Evolutionary conservation across 2,329 filamentous ascomycete species (phyloP), one percentile per base, ranked within the genome.

Genomic region (Pseudogymnoascus sp.): DNA sequence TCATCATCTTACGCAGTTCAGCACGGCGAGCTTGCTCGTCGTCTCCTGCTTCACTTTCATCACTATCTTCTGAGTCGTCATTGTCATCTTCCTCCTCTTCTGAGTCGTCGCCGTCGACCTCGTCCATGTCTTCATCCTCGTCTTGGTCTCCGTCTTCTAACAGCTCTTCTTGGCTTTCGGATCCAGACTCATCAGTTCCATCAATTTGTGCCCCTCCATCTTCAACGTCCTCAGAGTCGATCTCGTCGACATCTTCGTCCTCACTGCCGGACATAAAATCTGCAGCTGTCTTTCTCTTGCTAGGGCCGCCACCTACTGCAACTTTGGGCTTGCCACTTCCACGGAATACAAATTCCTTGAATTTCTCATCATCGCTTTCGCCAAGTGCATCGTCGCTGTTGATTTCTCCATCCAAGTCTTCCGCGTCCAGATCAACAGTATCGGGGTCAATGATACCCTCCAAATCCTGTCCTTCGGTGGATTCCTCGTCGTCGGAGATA

Each of bases 311-410:
- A n/a, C 72, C 74, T 61, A 68, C 68, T 61, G 69, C 70, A 14
- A 71, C 72, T 61, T 74, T 77, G 4, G 81, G 78, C 66, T 82
- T 83, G 1, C 79, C 81, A 73, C 84, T 87, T 22, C 84, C 84
- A 33, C 82, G 77, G 67, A 88, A 87, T 0, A 78, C 84, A 72
- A 90, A 96, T 0, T 84, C 85, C 67, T 89, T 86, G 70, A 96
- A 91, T 61, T 83, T 83, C 73, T 96, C 91, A 68, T 91, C 88
- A 70, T 98, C 93, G 68, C 90, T 95, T 62, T 89, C 87, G 2
- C 87, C 90, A 72, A 98, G 87, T 0, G 91, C 93, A 37, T 83
- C 76, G 63, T 88, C 84, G 70, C 84, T 87, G 59, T 83, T 80
- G 63, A 88, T 87, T 67, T 88, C 84, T 28, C 73, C 76, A 64